Percentiles rank a stretch among this genome's conserved stretches.
These are phyloP conservation scores for Ceriops zippeliana DNA, from an alignment of 345 rosid species.

Conservation along the genomic window DNA sequence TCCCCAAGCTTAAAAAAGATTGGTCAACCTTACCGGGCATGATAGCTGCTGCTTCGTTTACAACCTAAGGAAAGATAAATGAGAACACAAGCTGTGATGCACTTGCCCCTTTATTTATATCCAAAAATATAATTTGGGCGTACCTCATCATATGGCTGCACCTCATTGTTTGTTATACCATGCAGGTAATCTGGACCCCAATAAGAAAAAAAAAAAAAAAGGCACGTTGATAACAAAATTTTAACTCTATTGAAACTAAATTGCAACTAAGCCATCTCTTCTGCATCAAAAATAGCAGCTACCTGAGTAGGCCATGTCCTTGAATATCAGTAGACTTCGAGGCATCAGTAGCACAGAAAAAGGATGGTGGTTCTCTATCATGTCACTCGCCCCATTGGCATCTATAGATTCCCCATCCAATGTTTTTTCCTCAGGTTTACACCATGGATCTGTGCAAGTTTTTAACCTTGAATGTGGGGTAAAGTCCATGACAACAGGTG, in stretches of 20 bases:
- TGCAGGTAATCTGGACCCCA: slow-evolving; percentile 62
- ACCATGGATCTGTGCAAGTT: slow-evolving; percentile 15
- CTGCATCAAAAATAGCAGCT: slow-evolving; percentile 10
- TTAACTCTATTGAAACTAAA: background rate
- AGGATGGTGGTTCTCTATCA: slow-evolving; percentile 35
- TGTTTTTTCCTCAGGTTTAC: slow-evolving; percentile 16
- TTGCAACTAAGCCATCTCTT: background rate
- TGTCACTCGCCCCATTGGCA: slow-evolving; percentile 20
- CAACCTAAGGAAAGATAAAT: slow-evolving; percentile 28
- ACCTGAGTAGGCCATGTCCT: slow-evolving; percentile 69
- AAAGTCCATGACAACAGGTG: slow-evolving; percentile 85
- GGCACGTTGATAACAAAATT: background rate
- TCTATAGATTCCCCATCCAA: slow-evolving; percentile 19
- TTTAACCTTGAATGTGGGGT: slow-evolving; percentile 61
- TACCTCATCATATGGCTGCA: slow-evolving; percentile 53
- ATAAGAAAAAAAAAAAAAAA: background rate
- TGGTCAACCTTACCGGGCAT: background rate
- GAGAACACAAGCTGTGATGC: background rate
- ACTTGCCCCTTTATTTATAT: too few species aligned
- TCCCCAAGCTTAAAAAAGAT: slow-evolving; percentile 13
- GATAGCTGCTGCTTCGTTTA: slow-evolving; percentile 47
- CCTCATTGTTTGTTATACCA: slow-evolving; percentile 57
- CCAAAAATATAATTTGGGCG: background rate
- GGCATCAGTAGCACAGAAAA: slow-evolving; percentile 77
- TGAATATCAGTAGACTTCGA: slow-evolving; percentile 77